Conservation (phyloP, 257 asterid species). For the Craterostigma plantagineum region DNA sequence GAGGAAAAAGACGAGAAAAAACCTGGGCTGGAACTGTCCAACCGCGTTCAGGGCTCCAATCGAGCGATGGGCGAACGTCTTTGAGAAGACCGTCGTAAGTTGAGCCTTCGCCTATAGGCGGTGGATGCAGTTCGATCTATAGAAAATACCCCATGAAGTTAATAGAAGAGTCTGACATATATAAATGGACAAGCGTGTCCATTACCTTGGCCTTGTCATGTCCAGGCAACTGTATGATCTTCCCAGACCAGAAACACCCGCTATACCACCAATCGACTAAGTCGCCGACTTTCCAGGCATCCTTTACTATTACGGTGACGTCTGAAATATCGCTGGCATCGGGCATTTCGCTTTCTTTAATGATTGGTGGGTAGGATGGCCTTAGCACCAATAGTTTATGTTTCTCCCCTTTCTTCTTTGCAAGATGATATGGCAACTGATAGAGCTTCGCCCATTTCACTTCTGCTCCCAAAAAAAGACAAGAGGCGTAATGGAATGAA, state of each 20-base stretch:
- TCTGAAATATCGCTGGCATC: slow-evolving; percentile 17
- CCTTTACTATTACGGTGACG: slow-evolving; percentile 26
- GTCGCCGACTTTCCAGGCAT: slow-evolving; percentile 65
- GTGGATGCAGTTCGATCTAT: slow-evolving; percentile 41
- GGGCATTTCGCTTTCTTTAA: slow-evolving; percentile 15
- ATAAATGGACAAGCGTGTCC: no score
- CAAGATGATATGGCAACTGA: slow-evolving; percentile 15
- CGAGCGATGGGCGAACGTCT: slow-evolving; percentile 73
- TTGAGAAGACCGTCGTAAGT: slow-evolving; percentile 22
- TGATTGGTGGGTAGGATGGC: slow-evolving; percentile 46
- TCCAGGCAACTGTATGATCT: slow-evolving; percentile 22
- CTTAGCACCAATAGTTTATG: slow-evolving; percentile 35
- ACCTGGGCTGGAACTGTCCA: slow-evolving; percentile 61
- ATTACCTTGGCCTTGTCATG: slow-evolving; percentile 44
- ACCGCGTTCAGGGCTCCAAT: slow-evolving; percentile 57
- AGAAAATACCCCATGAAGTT: slow-evolving; percentile 3
- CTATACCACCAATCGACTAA: slow-evolving; percentile 45
- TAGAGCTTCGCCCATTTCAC: slow-evolving; percentile 18
- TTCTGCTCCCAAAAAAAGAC: slow-evolving; percentile 23
- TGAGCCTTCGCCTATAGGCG: slow-evolving; percentile 63
- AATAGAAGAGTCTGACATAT: no score
- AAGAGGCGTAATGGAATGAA: slow-evolving; percentile 1
- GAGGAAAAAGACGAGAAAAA: slow-evolving; percentile 4
- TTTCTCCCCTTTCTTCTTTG: slow-evolving; percentile 9
- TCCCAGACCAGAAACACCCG: slow-evolving; percentile 58